Percentiles rank a stretch among this genome's conserved stretches.
Evolutionary conservation across 352 stramenopile species (phyloP).

Genomic region (Phytophthora litchii): DNA sequence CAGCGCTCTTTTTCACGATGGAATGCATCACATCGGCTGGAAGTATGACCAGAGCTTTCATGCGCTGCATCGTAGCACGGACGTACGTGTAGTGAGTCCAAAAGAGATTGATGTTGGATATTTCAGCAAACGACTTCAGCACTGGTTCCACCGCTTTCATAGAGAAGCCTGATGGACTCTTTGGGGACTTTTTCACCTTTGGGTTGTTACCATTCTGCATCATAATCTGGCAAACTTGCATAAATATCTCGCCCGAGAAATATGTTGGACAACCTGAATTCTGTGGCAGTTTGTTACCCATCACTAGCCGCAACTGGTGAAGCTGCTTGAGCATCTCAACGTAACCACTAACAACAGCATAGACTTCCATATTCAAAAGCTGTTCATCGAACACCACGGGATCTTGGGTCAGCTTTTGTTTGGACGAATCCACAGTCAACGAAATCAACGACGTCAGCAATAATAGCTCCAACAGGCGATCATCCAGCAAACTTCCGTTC

Average conservation of each 20-base stretch:
- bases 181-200: slow-evolving; percentile 24
- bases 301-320: slow-evolving; percentile 51
- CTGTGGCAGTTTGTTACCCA: slow-evolving; percentile 49
- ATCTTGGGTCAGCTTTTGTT: slow-evolving; percentile 21
- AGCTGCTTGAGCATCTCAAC: slow-evolving; percentile 64
- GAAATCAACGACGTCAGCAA: slow-evolving; percentile 64
- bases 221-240: slow-evolving; percentile 53
- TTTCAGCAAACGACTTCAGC: slow-evolving; percentile 28
- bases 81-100: slow-evolving; percentile 40
- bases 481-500: slow-evolving; percentile 38
- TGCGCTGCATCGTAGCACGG: slow-evolving; percentile 35
- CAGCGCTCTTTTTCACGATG: slow-evolving; percentile 19
- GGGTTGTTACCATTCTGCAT: slow-evolving; percentile 12
- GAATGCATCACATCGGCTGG: slow-evolving; percentile 14
- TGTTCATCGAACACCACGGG: slow-evolving; percentile 37
- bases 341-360: slow-evolving; percentile 49
- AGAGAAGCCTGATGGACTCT: slow-evolving; percentile 18
- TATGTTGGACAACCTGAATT: slow-evolving; percentile 51
- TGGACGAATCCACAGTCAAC: slow-evolving; percentile 36
- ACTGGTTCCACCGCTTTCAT: slow-evolving; percentile 34
- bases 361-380: slow-evolving; percentile 56
- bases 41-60: slow-evolving; percentile 38
- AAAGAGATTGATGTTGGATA: slow-evolving; percentile 28
- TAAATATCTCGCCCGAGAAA: slow-evolving; percentile 73
- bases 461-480: slow-evolving; percentile 54